Base-by-base conservation (phyloP, 192 early-diverging fungal genomes). In the Coemansia sp. region DNA sequence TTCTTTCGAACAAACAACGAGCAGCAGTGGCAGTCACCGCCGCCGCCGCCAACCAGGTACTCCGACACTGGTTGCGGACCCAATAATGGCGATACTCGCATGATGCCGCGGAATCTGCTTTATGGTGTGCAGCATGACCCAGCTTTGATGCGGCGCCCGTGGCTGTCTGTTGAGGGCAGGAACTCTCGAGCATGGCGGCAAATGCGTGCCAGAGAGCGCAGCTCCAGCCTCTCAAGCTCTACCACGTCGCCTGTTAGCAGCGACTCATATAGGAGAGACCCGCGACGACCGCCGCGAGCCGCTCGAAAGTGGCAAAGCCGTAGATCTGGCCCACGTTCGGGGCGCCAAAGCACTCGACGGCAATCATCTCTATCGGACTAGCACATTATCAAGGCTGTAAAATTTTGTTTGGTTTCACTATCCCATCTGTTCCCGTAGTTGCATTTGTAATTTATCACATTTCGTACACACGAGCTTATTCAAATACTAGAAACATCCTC, bases 121-220 rank as follows among this genome's bases (percentile, higher is more conserved):
- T 34, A 57, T 57, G 55, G 31, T 16, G 55, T 57, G 5, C 55
- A 33, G 55, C 55, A 31, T 34, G 55, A 57, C 31, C 55, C 55
- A 16, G 30, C 29, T 29, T 30, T 57, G 55, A 57, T 57, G 61
- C 71, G 58, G 63, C 64, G 59, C 31, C 72, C 78, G 12, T 81
- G 78, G 78, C 31, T 81, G 20, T 59, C 51, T 15, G 37, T 51
- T 4, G 65, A 53, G n/a, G 63, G 66, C 59, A 68, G 62, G 15
- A 72, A 71, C 61, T 70, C 77, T 13, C 46, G 77, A 2, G 77
- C 72, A 18, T 80, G 77, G 77, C 71, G 77, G 6, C 68, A 74
- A 40, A 71, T 71, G 72, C 66, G 63, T 21, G 67, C 70, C 20
- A 59, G 40, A 15, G 63, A 69, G 48, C 70, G 59, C 42, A 56